Evolutionary conservation across 164 flowering plant genomes (phyloP).

Genomic region (Dillenia suffruticosa): DNA sequence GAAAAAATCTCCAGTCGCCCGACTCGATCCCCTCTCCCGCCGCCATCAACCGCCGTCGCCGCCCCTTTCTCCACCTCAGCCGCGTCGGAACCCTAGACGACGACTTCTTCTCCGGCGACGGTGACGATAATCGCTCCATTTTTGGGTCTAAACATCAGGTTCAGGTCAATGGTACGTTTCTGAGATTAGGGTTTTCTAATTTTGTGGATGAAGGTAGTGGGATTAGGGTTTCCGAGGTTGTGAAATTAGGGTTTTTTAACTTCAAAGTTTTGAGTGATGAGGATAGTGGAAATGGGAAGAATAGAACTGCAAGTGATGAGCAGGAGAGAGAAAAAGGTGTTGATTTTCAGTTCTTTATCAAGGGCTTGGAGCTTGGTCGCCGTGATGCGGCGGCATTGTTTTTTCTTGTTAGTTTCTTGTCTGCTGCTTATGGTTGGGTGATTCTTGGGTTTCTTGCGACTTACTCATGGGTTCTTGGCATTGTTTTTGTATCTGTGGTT

Average conservation of each 20-base stretch:
- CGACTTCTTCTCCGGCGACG: slow-evolving; percentile 80
- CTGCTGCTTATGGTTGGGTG: slow-evolving; percentile 84
- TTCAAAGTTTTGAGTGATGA: slow-evolving; percentile 14
- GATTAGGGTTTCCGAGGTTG: slow-evolving; percentile 16
- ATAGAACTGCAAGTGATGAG: slow-evolving; percentile 8
- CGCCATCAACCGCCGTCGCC: slow-evolving; percentile 38
- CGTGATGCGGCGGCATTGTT: slow-evolving; percentile 65
- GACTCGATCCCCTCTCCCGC: slow-evolving; percentile 6
- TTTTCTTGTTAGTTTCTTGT: slow-evolving; percentile 60
- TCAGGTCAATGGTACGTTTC: slow-evolving; percentile 14
- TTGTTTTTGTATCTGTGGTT: slow-evolving; percentile 60
- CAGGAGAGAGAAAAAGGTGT: slow-evolving; percentile 20
- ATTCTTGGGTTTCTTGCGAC: slow-evolving; percentile 81
- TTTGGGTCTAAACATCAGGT: slow-evolving; percentile 26
- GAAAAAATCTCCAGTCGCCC: slow-evolving; percentile 9
- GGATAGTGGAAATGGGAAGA: slow-evolving; percentile 9
- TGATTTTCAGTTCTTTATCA: slow-evolving; percentile 44
- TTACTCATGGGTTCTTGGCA: slow-evolving; percentile 67
- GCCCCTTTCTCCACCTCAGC: slow-evolving; percentile 77
- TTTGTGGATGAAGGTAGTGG: slow-evolving; percentile 10
- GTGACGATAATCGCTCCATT: slow-evolving; percentile 36
- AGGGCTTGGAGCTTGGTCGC: slow-evolving; percentile 59
- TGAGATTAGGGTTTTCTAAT: slow-evolving; percentile 17
- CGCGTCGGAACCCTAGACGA: slow-evolving; percentile 85
- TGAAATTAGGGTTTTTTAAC: slow-evolving; percentile 19